A percentile compares a stretch with the other conserved stretches of the same genome.
Conservation (phyloP, 169 alveolate species). For the Cryptosporidium canis region DNA sequence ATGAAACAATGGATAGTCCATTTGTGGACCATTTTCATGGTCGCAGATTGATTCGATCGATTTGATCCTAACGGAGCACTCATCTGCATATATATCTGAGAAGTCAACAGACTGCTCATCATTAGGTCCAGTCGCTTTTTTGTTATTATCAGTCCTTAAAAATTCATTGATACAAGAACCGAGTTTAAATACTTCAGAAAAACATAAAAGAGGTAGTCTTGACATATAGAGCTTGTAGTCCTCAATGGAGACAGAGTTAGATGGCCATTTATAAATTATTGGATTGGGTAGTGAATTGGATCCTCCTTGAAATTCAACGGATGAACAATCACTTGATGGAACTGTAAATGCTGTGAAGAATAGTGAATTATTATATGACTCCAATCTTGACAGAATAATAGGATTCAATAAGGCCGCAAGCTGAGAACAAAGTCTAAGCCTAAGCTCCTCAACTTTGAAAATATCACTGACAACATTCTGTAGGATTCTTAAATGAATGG, state of each 20-base stretch:
- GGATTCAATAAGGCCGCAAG: slow-evolving; percentile 61
- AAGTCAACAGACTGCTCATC: not conserved
- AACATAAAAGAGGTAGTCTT: slow-evolving; percentile 50
- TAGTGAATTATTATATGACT: slow-evolving; percentile 35
- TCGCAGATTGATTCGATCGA: not conserved
- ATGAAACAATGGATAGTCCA: slow-evolving; percentile 47
- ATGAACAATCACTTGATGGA: not conserved
- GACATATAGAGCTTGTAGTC: slow-evolving; percentile 40
- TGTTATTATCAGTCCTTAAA: not conserved
- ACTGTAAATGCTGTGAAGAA: slow-evolving; percentile 59
- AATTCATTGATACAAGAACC: slow-evolving; percentile 27
- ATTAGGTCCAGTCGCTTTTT: not conserved
- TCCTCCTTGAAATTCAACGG: not conserved
- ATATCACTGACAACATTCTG: slow-evolving; percentile 58
- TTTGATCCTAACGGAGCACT: slow-evolving; percentile 23
- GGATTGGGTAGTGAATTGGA: slow-evolving; percentile 41
- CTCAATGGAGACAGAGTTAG: slow-evolving; percentile 30
- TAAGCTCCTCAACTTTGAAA: slow-evolving; percentile 42
- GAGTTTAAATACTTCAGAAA: slow-evolving; percentile 41
- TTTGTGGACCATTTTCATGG: not conserved
- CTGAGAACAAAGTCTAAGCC: slow-evolving; percentile 65
- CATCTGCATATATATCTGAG: not conserved
- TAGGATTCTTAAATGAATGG: slow-evolving; percentile 33
- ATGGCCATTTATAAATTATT: slow-evolving; percentile 50
- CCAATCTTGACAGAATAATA: slow-evolving; percentile 42